These are phyloP conservation scores for Firmiana major DNA, from an alignment of 345 rosid genomes.

Conservation along the genomic window DNA sequence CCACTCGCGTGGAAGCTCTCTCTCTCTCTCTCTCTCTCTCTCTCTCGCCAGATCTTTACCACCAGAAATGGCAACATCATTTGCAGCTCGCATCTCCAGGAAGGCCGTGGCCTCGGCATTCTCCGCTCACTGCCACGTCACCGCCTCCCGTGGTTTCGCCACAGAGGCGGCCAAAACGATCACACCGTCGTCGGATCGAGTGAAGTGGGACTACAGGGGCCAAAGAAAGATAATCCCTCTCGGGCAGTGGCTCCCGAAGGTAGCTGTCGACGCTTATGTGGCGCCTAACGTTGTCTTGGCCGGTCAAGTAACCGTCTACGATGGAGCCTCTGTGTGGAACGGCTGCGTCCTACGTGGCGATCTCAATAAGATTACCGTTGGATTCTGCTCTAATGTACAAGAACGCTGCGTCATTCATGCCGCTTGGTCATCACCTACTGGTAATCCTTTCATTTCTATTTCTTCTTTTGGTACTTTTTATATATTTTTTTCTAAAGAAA, in stretches of 20 bases:
- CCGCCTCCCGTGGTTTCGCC: slow-evolving; percentile 29
- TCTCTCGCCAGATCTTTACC: not conserved
- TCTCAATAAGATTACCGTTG: slow-evolving; percentile 89
- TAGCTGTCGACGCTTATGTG: slow-evolving; percentile 93
- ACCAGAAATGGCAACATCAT: slow-evolving; percentile 50
- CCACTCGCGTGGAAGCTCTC: slow-evolving; percentile 8
- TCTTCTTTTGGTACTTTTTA: not conserved
- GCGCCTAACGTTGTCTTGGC: slow-evolving; percentile 91
- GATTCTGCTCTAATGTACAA: slow-evolving; percentile 90
- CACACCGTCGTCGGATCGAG: slow-evolving; percentile 70
- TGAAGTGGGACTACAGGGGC: slow-evolving; percentile 97
- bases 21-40: too few relatives aligned
- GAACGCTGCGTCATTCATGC: slow-evolving; percentile 95
- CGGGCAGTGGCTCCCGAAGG: slow-evolving; percentile 92
- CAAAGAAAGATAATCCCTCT: slow-evolving; percentile 89
- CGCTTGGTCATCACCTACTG: slow-evolving; percentile 95
- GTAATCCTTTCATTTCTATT: slow-evolving; percentile 28
- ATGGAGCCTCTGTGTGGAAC: slow-evolving; percentile 91
- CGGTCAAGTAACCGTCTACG: slow-evolving; percentile 81
- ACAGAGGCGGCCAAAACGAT: slow-evolving; percentile 42
- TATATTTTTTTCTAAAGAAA: not conserved
- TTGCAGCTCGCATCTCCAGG: slow-evolving; percentile 56
- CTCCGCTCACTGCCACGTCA: slow-evolving; percentile 9
- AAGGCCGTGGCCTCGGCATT: slow-evolving; percentile 23
- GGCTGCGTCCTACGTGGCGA: slow-evolving; percentile 94